Conservation (phyloP, 371 early-diverging fungal genomes). For the Rhizomucor miehei region DNA sequence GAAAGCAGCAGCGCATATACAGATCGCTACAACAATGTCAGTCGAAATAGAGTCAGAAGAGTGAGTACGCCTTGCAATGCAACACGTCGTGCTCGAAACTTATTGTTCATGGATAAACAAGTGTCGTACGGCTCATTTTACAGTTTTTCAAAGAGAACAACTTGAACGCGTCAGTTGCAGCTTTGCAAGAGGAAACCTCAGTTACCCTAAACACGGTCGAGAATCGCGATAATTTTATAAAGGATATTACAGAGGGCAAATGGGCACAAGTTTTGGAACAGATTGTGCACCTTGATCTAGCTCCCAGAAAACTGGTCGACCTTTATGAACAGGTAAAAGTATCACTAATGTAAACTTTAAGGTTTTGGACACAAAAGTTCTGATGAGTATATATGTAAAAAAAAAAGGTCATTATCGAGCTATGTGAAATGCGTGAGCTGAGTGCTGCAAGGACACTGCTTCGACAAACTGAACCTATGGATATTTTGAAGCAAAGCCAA, state of each 20-base stretch:
- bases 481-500: constrained; percentile 62
- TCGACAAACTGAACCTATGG: constrained; percentile 86
- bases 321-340: constrained; percentile 84
- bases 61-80: not conserved
- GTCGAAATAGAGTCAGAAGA: constrained; percentile 1
- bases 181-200: constrained; percentile 81
- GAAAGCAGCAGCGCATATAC: no score
- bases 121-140: constrained; percentile 83
- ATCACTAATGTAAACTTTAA: no score
- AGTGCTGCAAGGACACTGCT: constrained; percentile 83
- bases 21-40: no score
- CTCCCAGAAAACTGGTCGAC: constrained; percentile 68
- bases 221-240: constrained; percentile 61
- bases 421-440: constrained; percentile 79
- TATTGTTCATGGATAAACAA: not conserved
- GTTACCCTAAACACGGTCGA: constrained; percentile 83
- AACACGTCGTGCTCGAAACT: not conserved
- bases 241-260: constrained; percentile 72
- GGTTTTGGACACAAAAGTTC: no score
- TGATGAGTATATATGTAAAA: no score
- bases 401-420: constrained; percentile 75
- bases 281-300: constrained; percentile 63
- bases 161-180: constrained; percentile 62
- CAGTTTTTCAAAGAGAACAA: constrained; percentile 93
- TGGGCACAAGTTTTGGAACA: constrained; percentile 89